Conservation (phyloP, 2,329 filamentous ascomycete genomes). For the Harringtonia aguacate region DNA sequence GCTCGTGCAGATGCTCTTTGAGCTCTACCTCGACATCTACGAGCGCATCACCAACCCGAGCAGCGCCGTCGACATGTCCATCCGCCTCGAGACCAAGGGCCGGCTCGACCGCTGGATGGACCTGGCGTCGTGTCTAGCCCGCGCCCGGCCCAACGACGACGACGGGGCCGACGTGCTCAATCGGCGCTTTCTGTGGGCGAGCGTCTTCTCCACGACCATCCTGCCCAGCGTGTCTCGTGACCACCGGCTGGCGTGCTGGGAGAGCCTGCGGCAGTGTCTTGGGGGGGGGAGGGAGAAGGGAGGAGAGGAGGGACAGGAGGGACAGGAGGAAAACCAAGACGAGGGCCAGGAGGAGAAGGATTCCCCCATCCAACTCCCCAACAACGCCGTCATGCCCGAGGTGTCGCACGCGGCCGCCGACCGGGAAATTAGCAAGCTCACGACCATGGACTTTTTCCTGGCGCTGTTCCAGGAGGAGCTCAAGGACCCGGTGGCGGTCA, state of each 20-base stretch:
- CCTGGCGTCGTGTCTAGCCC: conserved; percentile 35
- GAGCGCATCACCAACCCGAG: conserved; percentile 47
- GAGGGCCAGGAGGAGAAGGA: no score
- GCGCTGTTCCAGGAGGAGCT: conserved; percentile 78
- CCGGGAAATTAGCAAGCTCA: conserved; percentile 81
- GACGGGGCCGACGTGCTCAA: conserved; percentile 18
- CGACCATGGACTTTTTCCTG: conserved; percentile 93
- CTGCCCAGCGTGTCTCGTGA: conserved; percentile 35
- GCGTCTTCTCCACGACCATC: conserved; percentile 41
- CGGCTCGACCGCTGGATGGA: conserved; percentile 42
- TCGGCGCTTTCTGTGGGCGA: conserved; percentile 47
- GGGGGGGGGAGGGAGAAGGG: conserved; percentile 16
- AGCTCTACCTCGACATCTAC: conserved; percentile 51
- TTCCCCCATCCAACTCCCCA: conserved; percentile 63
- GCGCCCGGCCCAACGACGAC: conserved; percentile 18
- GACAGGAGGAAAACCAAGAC: no score
- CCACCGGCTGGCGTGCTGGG: conserved; percentile 48
- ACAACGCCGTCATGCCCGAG: conserved; percentile 82
- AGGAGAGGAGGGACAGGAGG: conserved; percentile 2
- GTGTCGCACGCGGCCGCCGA: conserved; percentile 77
- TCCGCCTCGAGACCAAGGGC: conserved; percentile 36
- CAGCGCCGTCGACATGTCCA: conserved; percentile 38
- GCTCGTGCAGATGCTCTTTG: conserved; percentile 48
- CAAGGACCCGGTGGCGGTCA: conserved; percentile 71
- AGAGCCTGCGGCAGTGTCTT: conserved; percentile 43